Evolutionary conservation across 345 rosid species (phyloP).

Genomic region (Carallia brachiata): DNA sequence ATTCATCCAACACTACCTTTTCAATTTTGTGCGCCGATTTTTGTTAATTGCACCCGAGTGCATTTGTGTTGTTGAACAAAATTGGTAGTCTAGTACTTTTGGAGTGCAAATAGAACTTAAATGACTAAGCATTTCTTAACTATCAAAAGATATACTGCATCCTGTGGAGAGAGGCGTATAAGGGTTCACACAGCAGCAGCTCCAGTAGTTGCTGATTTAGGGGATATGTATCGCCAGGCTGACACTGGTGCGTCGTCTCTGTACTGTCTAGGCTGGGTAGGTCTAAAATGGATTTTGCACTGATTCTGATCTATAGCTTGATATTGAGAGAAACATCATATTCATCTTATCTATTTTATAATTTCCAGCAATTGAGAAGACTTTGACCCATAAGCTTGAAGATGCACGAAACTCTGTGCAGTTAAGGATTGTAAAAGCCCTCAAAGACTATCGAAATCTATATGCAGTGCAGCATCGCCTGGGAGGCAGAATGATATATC

Average conservation of each 20-base stretch:
- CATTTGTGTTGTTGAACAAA: background rate
- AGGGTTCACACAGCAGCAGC: constrained; percentile 94
- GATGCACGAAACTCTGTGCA: constrained; percentile 80
- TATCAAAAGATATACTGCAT: constrained; percentile 83
- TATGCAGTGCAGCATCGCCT: constrained; percentile 91
- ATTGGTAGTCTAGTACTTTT: background rate
- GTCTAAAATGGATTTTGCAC: constrained; percentile 15
- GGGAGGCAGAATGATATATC: constrained; percentile 92
- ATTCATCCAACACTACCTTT: background rate
- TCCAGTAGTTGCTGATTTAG: constrained; percentile 87
- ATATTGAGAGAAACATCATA: constrained; percentile 10
- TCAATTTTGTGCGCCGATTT: background rate
- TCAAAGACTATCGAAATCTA: constrained; percentile 86
- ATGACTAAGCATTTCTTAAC: constrained; percentile 42
- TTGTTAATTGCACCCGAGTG: background rate
- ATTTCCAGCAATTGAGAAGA: constrained; percentile 89
- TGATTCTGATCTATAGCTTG: constrained; percentile 14
- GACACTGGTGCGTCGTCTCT: constrained; percentile 84
- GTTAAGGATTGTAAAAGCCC: constrained; percentile 83
- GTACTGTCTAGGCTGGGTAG: constrained; percentile 82
- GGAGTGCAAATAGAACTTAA: background rate
- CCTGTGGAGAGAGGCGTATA: constrained; percentile 99
- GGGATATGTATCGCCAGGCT: constrained; percentile 95
- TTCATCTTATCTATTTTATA: constrained; percentile 18
- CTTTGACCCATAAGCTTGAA: constrained; percentile 82